Percentiles rank a stretch among this genome's conserved stretches.
These are phyloP conservation scores for Populus hybrid DNA, from an alignment of 441 rosid genomes.

Conservation along the genomic window DNA sequence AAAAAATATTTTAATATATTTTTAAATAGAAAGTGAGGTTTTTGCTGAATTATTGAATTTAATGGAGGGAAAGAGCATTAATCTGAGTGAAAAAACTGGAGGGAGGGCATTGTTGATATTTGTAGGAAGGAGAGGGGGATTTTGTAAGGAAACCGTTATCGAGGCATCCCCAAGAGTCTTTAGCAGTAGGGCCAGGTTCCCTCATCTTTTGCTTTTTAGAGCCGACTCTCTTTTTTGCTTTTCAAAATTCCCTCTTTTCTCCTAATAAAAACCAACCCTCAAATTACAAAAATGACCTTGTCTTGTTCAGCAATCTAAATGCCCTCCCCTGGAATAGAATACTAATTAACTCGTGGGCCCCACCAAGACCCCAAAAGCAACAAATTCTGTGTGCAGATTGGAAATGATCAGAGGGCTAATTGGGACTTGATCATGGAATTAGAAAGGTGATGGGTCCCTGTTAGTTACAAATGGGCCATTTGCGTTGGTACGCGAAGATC, in stretches of 20 bases:
- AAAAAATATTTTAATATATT: too few species aligned
- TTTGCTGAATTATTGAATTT: too few species aligned
- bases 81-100: background rate
- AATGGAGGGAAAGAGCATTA: background rate
- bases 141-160: constrained; percentile 13
- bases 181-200: constrained; percentile 28
- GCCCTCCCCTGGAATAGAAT: background rate
- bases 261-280: background rate
- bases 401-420: background rate
- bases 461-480: background rate
- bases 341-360: background rate
- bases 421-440: background rate
- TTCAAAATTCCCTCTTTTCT: constrained; percentile 31
- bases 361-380: background rate
- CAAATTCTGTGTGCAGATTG: background rate
- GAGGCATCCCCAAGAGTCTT: constrained; percentile 26
- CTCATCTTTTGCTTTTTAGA: constrained; percentile 30
- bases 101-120: background rate
- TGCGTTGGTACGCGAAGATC: background rate
- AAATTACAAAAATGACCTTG: constrained; percentile 22
- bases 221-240: constrained; percentile 28
- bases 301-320: background rate
- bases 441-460: background rate
- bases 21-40: too few species aligned
- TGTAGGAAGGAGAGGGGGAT: background rate